Conservation (phyloP, 495 filamentous ascomycete species). For the Xylaria acuta region DNA sequence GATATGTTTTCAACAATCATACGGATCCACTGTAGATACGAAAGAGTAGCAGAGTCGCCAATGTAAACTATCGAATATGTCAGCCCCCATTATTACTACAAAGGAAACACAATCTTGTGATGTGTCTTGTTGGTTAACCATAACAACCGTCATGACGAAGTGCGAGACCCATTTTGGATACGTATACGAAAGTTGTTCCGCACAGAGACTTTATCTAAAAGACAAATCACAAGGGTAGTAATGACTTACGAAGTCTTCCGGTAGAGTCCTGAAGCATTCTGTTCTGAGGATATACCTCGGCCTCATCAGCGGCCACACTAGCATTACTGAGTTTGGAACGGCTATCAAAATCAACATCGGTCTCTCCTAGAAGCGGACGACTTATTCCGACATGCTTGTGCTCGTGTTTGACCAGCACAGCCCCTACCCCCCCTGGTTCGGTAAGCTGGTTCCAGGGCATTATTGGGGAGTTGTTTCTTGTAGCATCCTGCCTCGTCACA, state of each 20-base stretch:
- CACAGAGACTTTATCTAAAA: neutral
- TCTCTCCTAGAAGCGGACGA: conserved; percentile 39
- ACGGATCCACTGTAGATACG: conserved; percentile 73
- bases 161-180: too few species aligned
- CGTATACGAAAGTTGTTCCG: neutral
- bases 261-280: conserved; percentile 67
- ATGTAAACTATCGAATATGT: conserved; percentile 60
- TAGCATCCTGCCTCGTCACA: conserved; percentile 26
- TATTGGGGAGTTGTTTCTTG: conserved; percentile 29
- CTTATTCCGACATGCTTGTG: conserved; percentile 29
- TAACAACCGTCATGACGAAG: neutral
- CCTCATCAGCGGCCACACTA: conserved; percentile 61
- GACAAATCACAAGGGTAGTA: neutral
- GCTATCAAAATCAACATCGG: conserved; percentile 54
- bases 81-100: neutral
- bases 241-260: conserved; percentile 60
- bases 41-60: conserved; percentile 74
- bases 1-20: conserved; percentile 73
- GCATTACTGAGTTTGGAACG: conserved; percentile 57
- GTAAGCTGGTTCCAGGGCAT: conserved; percentile 33
- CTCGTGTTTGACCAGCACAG: conserved; percentile 27
- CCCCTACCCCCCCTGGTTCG: conserved; percentile 29
- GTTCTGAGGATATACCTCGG: conserved; percentile 61
- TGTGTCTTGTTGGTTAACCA: neutral
- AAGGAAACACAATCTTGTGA: neutral